phyloP scores from a whole-genome alignment of 164 flowering plant species.

The Macadamia tetraphylla region DNA sequence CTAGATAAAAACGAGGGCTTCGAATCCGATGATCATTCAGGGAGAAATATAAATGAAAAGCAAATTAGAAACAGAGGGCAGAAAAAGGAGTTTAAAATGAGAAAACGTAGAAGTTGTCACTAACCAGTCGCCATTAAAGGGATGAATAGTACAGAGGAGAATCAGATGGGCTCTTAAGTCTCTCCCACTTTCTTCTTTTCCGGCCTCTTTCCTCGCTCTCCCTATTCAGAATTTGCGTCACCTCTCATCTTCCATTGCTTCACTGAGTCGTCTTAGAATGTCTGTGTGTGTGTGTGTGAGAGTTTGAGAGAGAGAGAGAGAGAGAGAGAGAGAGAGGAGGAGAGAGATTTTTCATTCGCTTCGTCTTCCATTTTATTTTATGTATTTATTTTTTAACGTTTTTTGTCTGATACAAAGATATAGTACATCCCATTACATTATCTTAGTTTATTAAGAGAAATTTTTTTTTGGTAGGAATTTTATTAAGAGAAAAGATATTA shows the following conservation, averaged over 20 bases:
- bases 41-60: background rate
- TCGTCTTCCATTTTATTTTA: too few relatives aligned
- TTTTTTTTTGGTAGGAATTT: too few relatives aligned
- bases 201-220: background rate
- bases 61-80: background rate
- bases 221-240: constrained; percentile 4
- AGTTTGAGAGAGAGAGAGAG: background rate
- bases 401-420: too few relatives aligned
- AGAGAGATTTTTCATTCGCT: too few relatives aligned
- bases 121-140: constrained; percentile 1
- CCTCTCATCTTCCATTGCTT: constrained; percentile 2
- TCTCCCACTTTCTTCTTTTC: background rate
- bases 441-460: too few relatives aligned
- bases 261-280: background rate
- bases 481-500: too few relatives aligned
- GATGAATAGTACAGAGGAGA: background rate
- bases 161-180: background rate
- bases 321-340: background rate
- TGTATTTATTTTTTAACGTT: too few relatives aligned
- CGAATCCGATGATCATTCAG: background rate
- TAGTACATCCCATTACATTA: too few relatives aligned
- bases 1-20: background rate
- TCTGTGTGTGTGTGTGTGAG: background rate
- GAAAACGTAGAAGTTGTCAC: background rate
- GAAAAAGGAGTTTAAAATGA: background rate